A percentile compares a stretch with the other conserved stretches of the same genome.
These are phyloP conservation scores for Mycena maculata DNA, from an alignment of 768 basidiomycete species.

Conservation along the genomic window DNA sequence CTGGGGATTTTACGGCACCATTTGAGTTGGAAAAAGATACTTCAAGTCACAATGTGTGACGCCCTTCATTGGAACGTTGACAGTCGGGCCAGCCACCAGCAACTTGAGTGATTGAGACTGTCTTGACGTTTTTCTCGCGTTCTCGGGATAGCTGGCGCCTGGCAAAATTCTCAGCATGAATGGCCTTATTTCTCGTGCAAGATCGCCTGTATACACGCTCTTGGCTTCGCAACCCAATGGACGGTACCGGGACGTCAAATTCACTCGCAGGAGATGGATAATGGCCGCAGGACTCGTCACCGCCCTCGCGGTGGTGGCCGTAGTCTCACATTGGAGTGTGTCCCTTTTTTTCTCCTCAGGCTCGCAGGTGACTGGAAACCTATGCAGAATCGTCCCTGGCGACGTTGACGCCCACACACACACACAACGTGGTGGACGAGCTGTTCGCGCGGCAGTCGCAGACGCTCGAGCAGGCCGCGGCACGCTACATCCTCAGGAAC, in stretches of 20 bases:
- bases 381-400: background rate
- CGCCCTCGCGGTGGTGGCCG: background rate
- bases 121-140: too few relatives aligned
- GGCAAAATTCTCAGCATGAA: background rate
- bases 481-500: constrained; percentile 21
- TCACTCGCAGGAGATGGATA: background rate
- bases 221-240: background rate
- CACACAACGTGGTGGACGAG: background rate
- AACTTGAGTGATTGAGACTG: too few relatives aligned
- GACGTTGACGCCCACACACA: background rate
- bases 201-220: background rate
- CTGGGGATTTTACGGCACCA: too few relatives aligned
- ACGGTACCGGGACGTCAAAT: background rate
- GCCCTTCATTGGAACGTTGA: too few relatives aligned
- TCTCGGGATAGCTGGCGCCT: too few relatives aligned
- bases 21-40: too few relatives aligned
- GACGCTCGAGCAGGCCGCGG: constrained; percentile 9
- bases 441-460: constrained; percentile 21
- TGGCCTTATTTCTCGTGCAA: background rate
- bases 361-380: background rate
- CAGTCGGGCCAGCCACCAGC: too few relatives aligned
- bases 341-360: background rate
- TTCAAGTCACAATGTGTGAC: too few relatives aligned
- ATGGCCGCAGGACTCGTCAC: background rate
- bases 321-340: background rate